Evolutionary conservation across 2,329 filamentous ascomycete species (phyloP).

Genomic region (Aureobasidium sp.): DNA sequence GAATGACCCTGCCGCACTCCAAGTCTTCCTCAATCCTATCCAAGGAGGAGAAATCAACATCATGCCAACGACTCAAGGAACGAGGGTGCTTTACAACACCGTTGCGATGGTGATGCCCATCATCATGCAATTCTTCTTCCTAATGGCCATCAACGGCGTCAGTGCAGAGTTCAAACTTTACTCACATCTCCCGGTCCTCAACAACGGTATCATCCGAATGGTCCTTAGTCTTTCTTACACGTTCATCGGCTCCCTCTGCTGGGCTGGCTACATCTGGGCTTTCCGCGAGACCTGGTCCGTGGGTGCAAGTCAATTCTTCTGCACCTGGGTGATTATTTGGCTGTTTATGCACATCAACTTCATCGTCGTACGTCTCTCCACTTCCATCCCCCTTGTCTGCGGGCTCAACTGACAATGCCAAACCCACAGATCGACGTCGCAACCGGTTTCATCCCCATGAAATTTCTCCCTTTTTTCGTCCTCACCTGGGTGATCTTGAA

Average conservation of each 20-base stretch:
- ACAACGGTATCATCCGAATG: conserved; percentile 39
- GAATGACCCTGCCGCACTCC: conserved; percentile 36
- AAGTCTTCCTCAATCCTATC: conserved; percentile 45
- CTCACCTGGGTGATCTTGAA: conserved; percentile 52
- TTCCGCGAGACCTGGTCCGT: conserved; percentile 49
- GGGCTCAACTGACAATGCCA: neutral
- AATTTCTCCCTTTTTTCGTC: conserved; percentile 50
- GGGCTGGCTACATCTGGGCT: conserved; percentile 49
- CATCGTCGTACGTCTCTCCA: conserved; percentile 29
- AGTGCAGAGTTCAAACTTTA: conserved; percentile 44
- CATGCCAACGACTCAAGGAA: conserved; percentile 46
- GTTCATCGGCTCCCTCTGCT: conserved; percentile 45
- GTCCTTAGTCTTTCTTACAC: conserved; percentile 42
- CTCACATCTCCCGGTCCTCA: conserved; percentile 31
- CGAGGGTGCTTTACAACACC: conserved; percentile 51
- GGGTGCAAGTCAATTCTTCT: conserved; percentile 43
- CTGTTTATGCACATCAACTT: conserved; percentile 52
- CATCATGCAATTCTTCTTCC: conserved; percentile 55
- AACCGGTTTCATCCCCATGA: conserved; percentile 43
- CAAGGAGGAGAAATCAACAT: conserved; percentile 40
- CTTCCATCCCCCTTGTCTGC: neutral
- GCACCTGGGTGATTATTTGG: conserved; percentile 52
- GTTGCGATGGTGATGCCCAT: conserved; percentile 50
- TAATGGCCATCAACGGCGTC: conserved; percentile 52
- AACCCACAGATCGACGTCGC: conserved; percentile 42